Conservation (phyloP, 257 asterid species). For the Galeopsis tetrahit region DNA sequence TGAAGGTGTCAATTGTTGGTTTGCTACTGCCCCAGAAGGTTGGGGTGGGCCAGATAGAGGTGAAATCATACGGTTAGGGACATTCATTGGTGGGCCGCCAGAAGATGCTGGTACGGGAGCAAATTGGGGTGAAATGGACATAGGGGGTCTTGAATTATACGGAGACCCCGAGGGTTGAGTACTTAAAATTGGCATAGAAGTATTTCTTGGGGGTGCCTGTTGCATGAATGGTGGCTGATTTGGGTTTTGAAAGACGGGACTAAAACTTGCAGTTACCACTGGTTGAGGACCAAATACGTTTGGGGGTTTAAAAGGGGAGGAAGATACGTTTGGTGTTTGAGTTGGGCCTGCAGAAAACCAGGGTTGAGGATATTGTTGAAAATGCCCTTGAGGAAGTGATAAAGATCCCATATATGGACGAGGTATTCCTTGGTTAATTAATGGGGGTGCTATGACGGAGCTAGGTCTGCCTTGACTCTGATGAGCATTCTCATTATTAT, state of each 20-base stretch:
- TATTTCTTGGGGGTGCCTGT: constrained; percentile 51
- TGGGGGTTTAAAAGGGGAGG: constrained; percentile 45
- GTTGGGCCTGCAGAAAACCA: constrained; percentile 62
- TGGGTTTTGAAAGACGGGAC: constrained; percentile 51
- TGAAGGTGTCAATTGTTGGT: constrained; percentile 36
- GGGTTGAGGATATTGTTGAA: constrained; percentile 56
- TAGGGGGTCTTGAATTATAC: constrained; percentile 40
- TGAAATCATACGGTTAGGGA: constrained; percentile 41
- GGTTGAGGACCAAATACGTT: constrained; percentile 56
- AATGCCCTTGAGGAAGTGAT: constrained; percentile 53
- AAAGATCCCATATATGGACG: constrained; percentile 48
- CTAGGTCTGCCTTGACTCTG: constrained; percentile 39
- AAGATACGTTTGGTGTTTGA: constrained; percentile 45
- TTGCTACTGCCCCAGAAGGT: constrained; percentile 41
- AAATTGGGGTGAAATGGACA: constrained; percentile 34
- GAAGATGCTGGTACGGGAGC: constrained; percentile 30
- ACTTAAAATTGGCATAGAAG: constrained; percentile 39
- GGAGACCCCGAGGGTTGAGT: constrained; percentile 45
- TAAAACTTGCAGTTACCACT: constrained; percentile 50
- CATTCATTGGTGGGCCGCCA: constrained; percentile 34
- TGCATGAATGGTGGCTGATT: constrained; percentile 53
- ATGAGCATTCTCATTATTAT: constrained; percentile 39
- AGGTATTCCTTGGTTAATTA: constrained; percentile 47
- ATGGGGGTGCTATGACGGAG: constrained; percentile 35
- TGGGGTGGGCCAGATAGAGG: constrained; percentile 47